phyloP scores from a whole-genome alignment of 371 early-diverging fungal genomes.

The Parasitella parasitica region DNA sequence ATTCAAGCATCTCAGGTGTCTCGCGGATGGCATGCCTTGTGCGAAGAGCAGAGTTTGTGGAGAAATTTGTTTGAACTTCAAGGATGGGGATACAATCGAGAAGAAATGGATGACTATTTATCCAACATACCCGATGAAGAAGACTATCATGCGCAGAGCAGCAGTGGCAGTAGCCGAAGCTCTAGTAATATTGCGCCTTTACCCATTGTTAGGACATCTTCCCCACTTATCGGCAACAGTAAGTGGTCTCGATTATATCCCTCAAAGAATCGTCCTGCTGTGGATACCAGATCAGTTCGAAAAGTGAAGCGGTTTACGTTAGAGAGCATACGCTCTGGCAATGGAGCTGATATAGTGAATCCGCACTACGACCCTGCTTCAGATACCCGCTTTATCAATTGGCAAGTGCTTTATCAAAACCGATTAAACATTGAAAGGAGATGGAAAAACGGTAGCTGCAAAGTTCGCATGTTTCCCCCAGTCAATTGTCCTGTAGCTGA shows the following conservation, averaged over 20 bases:
- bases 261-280: background rate
- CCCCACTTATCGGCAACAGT: conserved; percentile 68
- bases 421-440: conserved; percentile 33
- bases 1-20: conserved; percentile 55
- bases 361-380: conserved; percentile 33
- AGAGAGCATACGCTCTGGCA: background rate
- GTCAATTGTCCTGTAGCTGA: conserved; percentile 49
- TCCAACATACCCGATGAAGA: conserved; percentile 4
- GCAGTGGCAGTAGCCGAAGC: background rate
- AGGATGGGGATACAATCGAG: conserved; percentile 57
- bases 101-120: conserved; percentile 49
- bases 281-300: background rate
- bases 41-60: conserved; percentile 69
- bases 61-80: conserved; percentile 45
- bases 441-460: conserved; percentile 41
- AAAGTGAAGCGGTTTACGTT: background rate
- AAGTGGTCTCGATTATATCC: conserved; percentile 41
- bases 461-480: conserved; percentile 36
- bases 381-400: conserved; percentile 35
- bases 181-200: background rate
- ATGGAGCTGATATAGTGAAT: conserved; percentile 49
- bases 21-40: conserved; percentile 58
- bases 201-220: conserved; percentile 11
- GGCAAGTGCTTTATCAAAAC: conserved; percentile 37
- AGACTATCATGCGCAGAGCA: background rate